Evolutionary conservation across 208 protist species (phyloP).

Genomic region (Novymonas esmeraldas): DNA sequence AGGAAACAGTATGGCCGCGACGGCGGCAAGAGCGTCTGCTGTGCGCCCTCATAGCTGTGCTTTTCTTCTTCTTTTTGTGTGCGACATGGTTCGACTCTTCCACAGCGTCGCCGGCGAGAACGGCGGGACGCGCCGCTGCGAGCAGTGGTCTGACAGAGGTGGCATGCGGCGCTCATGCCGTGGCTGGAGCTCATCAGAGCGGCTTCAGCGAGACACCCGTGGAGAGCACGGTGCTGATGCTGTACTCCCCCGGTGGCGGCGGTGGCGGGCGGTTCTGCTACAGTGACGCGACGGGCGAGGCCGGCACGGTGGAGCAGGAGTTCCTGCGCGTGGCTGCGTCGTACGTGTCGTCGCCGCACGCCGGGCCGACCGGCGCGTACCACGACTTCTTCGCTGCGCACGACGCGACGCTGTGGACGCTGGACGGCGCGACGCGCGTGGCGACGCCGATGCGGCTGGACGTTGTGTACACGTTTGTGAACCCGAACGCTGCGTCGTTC

Average conservation of each 20-base stretch:
- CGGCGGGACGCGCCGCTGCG: background rate
- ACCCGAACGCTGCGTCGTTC: slow-evolving; percentile 42
- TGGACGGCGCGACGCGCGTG: slow-evolving; percentile 25
- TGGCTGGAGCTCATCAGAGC: background rate
- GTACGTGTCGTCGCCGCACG: slow-evolving; percentile 37
- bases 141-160: background rate
- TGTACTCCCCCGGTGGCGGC: slow-evolving; percentile 22
- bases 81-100: too few relatives aligned
- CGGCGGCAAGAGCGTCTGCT: too few relatives aligned
- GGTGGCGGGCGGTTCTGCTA: slow-evolving; percentile 17
- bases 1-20: too few relatives aligned
- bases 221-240: slow-evolving; percentile 40
- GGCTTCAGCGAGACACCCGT: slow-evolving; percentile 28
- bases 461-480: slow-evolving; percentile 67
- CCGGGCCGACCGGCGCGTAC: slow-evolving; percentile 25
- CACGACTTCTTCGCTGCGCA: slow-evolving; percentile 40
- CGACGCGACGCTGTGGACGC: slow-evolving; percentile 46
- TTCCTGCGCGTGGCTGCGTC: slow-evolving; percentile 33
- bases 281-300: slow-evolving; percentile 3
- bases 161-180: background rate
- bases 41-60: too few relatives aligned
- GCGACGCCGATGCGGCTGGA: slow-evolving; percentile 48
- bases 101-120: background rate
- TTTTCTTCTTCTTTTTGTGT: too few relatives aligned
- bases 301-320: slow-evolving; percentile 14